Evolutionary conservation across 331 rosid genomes (phyloP).

Genomic region (Rosa hybrid): DNA sequence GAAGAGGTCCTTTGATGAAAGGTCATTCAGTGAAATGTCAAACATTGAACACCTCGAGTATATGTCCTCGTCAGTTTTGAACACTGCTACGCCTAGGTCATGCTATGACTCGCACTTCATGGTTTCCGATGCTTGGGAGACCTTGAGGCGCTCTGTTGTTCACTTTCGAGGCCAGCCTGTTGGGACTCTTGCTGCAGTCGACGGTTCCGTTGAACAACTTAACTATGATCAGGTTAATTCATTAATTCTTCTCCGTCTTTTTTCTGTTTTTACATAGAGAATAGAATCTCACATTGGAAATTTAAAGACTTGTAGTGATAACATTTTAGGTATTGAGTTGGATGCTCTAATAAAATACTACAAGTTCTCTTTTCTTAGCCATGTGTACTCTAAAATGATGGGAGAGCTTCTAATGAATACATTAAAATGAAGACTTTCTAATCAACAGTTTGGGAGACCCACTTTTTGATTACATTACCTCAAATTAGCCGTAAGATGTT

Average conservation of each 20-base stretch:
- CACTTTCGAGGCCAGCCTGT: slow-evolving; percentile 33
- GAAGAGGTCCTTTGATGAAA: slow-evolving; percentile 35
- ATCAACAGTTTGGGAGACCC: too few species aligned
- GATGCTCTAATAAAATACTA: too few species aligned
- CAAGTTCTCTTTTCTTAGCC: too few species aligned
- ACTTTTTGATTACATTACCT: too few species aligned
- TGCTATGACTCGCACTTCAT: slow-evolving; percentile 27
- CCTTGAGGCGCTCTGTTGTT: slow-evolving; percentile 31
- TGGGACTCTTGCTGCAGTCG: slow-evolving; percentile 33
- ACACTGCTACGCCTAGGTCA: slow-evolving; percentile 21
- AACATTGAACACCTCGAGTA: not conserved
- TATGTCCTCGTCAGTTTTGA: slow-evolving; percentile 2
- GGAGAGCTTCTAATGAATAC: too few species aligned
- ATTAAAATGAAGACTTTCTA: too few species aligned
- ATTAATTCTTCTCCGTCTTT: not conserved
- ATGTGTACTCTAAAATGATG: too few species aligned
- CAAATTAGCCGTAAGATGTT: too few species aligned
- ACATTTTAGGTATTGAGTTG: too few species aligned
- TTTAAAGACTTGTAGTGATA: not conserved
- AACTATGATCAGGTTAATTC: slow-evolving; percentile 39
- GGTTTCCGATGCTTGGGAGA: slow-evolving; percentile 39
- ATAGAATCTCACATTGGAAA: not conserved
- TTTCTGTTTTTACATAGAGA: not conserved
- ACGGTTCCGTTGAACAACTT: slow-evolving; percentile 34
- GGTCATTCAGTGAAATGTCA: slow-evolving; percentile 33